A percentile compares a stretch with the other conserved stretches of the same genome.
Conservation (phyloP, 495 filamentous ascomycete species). For the Penicillium coffeae region DNA sequence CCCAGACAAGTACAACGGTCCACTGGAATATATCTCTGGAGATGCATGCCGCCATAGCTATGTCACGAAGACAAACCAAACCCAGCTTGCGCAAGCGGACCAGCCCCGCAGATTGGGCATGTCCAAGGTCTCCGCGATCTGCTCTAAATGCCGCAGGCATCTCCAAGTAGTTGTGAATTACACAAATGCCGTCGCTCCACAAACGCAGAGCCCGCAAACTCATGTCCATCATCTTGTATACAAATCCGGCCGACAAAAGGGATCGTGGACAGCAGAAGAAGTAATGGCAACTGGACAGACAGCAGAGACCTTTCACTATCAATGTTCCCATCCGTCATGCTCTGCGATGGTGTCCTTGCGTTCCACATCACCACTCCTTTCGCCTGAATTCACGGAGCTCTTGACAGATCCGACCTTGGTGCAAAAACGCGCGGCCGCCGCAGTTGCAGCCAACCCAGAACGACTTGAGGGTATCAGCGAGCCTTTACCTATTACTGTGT, state of each 20-base stretch:
- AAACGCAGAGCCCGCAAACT: slow-evolving; percentile 6
- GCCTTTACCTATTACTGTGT: slow-evolving; percentile 45
- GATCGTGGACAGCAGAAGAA: slow-evolving; percentile 19
- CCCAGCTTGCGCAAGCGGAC: slow-evolving; percentile 37
- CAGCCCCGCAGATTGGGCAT: slow-evolving; percentile 32
- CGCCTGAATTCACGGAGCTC: slow-evolving; percentile 42
- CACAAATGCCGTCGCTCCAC: slow-evolving; percentile 5
- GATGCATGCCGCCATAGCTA: slow-evolving; percentile 54
- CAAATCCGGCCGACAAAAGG: slow-evolving; percentile 30
- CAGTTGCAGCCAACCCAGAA: slow-evolving; percentile 53
- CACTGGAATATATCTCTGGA: slow-evolving; percentile 30
- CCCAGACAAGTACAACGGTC: slow-evolving; percentile 26
- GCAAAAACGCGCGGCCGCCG: slow-evolving; percentile 47
- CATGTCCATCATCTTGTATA: slow-evolving; percentile 50
- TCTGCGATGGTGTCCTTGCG: slow-evolving; percentile 52
- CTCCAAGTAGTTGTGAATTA: slow-evolving; percentile 49
- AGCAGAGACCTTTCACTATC: slow-evolving; percentile 46
- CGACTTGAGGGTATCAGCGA: slow-evolving; percentile 52
- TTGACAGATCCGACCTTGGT: slow-evolving; percentile 56
- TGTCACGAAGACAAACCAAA: slow-evolving; percentile 51
- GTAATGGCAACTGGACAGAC: slow-evolving; percentile 31
- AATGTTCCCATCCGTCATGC: slow-evolving; percentile 58
- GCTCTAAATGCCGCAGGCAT: slow-evolving; percentile 54
- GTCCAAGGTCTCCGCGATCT: slow-evolving; percentile 51
- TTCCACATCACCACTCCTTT: slow-evolving; percentile 51